A percentile compares a stretch with the other conserved stretches of the same genome.
phyloP scores from a whole-genome alignment of 1,284 basidiomycete species.

The Puccinia triticina region DNA sequence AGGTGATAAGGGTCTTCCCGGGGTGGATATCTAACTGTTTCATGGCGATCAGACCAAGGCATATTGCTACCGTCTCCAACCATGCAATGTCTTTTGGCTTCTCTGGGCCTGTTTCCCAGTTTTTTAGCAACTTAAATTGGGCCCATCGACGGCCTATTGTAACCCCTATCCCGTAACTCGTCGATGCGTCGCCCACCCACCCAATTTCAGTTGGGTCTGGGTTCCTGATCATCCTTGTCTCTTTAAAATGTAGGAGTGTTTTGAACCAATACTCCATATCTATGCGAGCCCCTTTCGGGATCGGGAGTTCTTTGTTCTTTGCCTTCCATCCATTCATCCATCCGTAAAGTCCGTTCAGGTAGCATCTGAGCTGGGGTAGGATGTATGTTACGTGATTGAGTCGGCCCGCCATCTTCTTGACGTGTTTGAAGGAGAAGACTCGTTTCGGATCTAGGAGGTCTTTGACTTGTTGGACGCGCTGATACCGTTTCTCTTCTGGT shows the following conservation, averaged over 20 bases:
- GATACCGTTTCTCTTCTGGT: not conserved
- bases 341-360: not conserved
- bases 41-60: not conserved
- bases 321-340: not conserved
- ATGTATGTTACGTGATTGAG: constrained; percentile 15
- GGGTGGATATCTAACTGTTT: no score
- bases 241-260: not conserved
- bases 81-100: no score
- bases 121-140: not conserved
- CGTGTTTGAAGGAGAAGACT: not conserved
- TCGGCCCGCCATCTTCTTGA: not conserved
- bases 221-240: not conserved
- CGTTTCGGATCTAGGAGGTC: no score
- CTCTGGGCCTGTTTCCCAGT: not conserved
- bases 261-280: not conserved
- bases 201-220: not conserved
- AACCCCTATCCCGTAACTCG: constrained; percentile 6
- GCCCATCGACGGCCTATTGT: not conserved
- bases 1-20: not conserved
- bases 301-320: not conserved
- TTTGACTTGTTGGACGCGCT: not conserved
- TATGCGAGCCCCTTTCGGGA: not conserved
- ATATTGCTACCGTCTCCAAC: no score
- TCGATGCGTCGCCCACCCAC: constrained; percentile 25
- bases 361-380: not conserved